These are phyloP conservation scores for Candida buenavistaensis DNA, from an alignment of 1,139 yeast genomes.

Conservation along the genomic window DNA sequence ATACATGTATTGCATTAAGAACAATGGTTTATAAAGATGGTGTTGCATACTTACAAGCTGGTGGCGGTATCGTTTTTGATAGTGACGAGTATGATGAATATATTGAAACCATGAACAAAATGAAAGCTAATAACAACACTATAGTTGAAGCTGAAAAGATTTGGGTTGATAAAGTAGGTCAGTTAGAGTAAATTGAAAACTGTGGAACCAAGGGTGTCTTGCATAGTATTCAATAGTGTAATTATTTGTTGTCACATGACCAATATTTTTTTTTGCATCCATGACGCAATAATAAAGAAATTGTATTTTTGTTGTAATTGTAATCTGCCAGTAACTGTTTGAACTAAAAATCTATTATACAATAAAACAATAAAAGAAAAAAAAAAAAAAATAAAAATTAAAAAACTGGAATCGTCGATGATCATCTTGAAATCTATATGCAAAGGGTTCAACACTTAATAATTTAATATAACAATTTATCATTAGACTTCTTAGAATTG, in stretches of 20 bases:
- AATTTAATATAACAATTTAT: no score
- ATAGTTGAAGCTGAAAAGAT: slow-evolving; percentile 85
- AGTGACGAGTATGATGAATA: slow-evolving; percentile 95
- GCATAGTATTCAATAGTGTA: background rate
- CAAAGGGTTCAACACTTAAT: slow-evolving; percentile 2
- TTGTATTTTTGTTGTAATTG: no score
- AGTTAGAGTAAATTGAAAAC: slow-evolving; percentile 5
- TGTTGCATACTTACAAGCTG: slow-evolving; percentile 91
- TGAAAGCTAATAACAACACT: slow-evolving; percentile 89
- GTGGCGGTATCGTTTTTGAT: slow-evolving; percentile 96
- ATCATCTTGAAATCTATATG: slow-evolving; percentile 10
- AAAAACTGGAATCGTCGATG: slow-evolving; percentile 10
- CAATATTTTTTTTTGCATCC: background rate
- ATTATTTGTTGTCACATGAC: slow-evolving; percentile 5
- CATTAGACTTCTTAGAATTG: no score
- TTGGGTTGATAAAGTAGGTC: slow-evolving; percentile 59
- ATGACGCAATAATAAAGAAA: slow-evolving; percentile 2
- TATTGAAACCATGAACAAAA: slow-evolving; percentile 93
- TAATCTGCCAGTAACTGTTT: no score
- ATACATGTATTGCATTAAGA: slow-evolving; percentile 94
- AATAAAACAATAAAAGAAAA: no score
- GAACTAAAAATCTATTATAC: no score
- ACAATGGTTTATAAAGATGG: slow-evolving; percentile 96
- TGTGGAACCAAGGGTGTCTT: background rate
- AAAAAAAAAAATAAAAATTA: background rate